Percentiles rank a stretch among this genome's conserved stretches.
Evolutionary conservation across 2,329 filamentous ascomycete genomes (phyloP).

Genomic region (Epichloe aotearoae): DNA sequence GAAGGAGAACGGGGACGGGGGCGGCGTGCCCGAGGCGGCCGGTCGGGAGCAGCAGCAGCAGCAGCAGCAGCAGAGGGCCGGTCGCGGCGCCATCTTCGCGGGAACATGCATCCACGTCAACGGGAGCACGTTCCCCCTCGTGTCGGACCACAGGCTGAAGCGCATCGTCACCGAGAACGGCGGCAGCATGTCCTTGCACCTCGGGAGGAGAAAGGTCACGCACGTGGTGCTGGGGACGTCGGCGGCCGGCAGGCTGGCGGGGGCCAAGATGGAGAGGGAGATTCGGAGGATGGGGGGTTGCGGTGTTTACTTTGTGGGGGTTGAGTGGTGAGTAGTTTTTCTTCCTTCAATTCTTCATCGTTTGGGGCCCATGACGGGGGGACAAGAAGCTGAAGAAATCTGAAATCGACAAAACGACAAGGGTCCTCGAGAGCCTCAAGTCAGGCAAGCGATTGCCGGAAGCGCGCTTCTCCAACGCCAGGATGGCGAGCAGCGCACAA

Average conservation of each 20-base stretch:
- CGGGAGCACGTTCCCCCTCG: slow-evolving; percentile 65
- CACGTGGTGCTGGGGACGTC: slow-evolving; percentile 69
- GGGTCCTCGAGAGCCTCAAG: slow-evolving; percentile 74
- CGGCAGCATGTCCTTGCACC: slow-evolving; percentile 53
- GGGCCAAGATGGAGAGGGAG: slow-evolving; percentile 68
- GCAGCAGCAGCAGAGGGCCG: background rate
- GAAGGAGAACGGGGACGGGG: background rate
- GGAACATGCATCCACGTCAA: slow-evolving; percentile 73
- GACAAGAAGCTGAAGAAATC: no score
- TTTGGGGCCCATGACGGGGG: no score
- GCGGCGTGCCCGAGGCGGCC: background rate
- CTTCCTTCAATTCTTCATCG: background rate
- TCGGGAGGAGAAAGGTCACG: slow-evolving; percentile 63
- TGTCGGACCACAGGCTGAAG: slow-evolving; percentile 82
- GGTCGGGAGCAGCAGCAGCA: no score
- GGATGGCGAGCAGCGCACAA: slow-evolving; percentile 48
- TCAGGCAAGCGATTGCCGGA: slow-evolving; percentile 63
- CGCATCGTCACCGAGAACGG: slow-evolving; percentile 63
- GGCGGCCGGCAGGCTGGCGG: slow-evolving; percentile 61
- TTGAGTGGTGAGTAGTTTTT: slow-evolving; percentile 54
- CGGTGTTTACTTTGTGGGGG: slow-evolving; percentile 64
- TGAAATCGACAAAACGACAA: slow-evolving; percentile 16
- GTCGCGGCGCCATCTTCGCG: slow-evolving; percentile 42
- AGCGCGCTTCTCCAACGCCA: slow-evolving; percentile 52
- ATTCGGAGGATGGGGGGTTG: slow-evolving; percentile 53